Conservation (phyloP, 1,139 yeast species). For the Scheffersomyces stambukii region DNA sequence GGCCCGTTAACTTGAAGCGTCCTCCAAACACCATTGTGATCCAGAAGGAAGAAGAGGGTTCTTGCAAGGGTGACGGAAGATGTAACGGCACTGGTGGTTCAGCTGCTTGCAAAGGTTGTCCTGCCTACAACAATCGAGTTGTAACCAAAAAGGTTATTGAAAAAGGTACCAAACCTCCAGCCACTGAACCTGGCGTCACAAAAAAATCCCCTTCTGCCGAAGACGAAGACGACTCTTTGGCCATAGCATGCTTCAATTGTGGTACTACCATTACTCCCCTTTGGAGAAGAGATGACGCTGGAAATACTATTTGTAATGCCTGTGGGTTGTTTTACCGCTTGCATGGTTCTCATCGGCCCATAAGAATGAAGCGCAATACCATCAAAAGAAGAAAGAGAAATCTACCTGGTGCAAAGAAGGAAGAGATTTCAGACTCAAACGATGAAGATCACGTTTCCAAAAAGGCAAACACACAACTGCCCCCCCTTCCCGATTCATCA, state of each 20-base stretch:
- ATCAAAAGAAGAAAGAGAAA: conserved; percentile 71
- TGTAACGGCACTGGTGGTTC: conserved; percentile 89
- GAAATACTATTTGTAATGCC: conserved; percentile 83
- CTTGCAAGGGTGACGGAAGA: conserved; percentile 79
- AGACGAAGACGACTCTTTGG: conserved; percentile 38
- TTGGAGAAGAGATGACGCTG: conserved; percentile 81
- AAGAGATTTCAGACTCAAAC: conserved; percentile 9
- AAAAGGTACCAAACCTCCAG: conserved; percentile 2
- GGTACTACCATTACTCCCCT: conserved; percentile 81
- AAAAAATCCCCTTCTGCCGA: conserved; percentile 1
- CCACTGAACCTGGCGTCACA: neutral
- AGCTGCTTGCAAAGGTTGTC: conserved; percentile 76
- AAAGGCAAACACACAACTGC: too few species aligned
- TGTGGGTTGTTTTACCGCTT: conserved; percentile 78
- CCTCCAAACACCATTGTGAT: conserved; percentile 58
- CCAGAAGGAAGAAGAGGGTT: conserved; percentile 44
- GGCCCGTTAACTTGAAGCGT: conserved; percentile 60
- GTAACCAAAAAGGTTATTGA: conserved; percentile 22
- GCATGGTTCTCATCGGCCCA: conserved; percentile 78
- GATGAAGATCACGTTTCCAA: neutral
- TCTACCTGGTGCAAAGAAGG: conserved; percentile 11
- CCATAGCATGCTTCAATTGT: conserved; percentile 78
- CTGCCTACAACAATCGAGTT: conserved; percentile 72
- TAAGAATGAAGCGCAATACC: conserved; percentile 65
- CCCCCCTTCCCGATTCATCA: too few species aligned